phyloP scores from a whole-genome alignment of 2,329 filamentous ascomycete species.

The Aspergillus ochraceoroseus region DNA sequence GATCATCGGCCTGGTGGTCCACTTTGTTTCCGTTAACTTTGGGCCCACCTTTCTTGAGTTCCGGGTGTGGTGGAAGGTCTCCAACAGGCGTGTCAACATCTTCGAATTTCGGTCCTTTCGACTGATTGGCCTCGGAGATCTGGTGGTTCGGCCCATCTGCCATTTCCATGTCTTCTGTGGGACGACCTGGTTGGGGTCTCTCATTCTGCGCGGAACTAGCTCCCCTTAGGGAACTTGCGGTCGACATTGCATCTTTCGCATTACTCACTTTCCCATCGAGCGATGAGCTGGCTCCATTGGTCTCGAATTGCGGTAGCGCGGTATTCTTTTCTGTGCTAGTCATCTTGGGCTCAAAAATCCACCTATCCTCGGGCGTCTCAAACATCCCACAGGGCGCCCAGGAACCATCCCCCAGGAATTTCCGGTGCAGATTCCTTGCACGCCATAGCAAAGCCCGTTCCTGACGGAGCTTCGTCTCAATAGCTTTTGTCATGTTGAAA shows the following conservation, averaged over 20 bases:
- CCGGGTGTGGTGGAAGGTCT: constrained; percentile 32
- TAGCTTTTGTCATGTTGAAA: constrained; percentile 53
- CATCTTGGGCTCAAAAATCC: constrained; percentile 42
- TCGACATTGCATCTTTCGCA: constrained; percentile 13
- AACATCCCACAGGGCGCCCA: constrained; percentile 56
- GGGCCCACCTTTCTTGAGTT: constrained; percentile 18
- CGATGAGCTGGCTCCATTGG: constrained; percentile 17
- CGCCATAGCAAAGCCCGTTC: constrained; percentile 54
- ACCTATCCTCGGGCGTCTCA: constrained; percentile 49
- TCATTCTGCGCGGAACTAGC: constrained; percentile 14
- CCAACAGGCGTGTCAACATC: constrained; percentile 33
- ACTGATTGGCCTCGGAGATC: constrained; percentile 13
- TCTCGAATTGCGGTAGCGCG: constrained; percentile 16
- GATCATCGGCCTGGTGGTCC: constrained; percentile 7
- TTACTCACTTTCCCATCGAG: constrained; percentile 5
- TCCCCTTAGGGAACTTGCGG: constrained; percentile 11
- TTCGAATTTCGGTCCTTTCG: constrained; percentile 33
- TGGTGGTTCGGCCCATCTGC: constrained; percentile 19
- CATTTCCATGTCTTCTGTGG: constrained; percentile 35
- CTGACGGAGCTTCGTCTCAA: constrained; percentile 54
- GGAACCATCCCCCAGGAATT: constrained; percentile 56
- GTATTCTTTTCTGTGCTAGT: constrained; percentile 18
- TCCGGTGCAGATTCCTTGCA: constrained; percentile 54
- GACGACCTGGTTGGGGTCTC: constrained; percentile 5
- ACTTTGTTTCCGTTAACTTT: constrained; percentile 16